A percentile compares a stretch with the other conserved stretches of the same genome.
Evolutionary conservation across 2,329 filamentous ascomycete species (phyloP).

Genomic region (Penicillium sp.): DNA sequence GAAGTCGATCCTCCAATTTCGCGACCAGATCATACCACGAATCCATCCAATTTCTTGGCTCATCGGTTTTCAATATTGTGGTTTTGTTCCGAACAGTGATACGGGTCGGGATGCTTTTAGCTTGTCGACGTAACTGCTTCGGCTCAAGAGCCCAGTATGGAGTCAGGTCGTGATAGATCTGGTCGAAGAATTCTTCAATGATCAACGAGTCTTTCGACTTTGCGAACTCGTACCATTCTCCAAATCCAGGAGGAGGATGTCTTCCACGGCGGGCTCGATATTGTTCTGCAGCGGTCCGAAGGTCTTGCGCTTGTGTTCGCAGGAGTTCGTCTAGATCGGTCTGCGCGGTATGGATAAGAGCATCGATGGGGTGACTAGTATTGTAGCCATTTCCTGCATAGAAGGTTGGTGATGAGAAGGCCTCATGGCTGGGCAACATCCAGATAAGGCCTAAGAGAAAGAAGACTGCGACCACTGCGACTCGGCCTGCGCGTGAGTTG

Average conservation of each 20-base stretch:
- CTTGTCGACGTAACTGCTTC: conserved; percentile 42
- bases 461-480: background rate
- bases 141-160: conserved; percentile 51
- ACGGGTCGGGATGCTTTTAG: conserved; percentile 36
- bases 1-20: conserved; percentile 39
- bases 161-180: conserved; percentile 50
- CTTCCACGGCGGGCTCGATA: conserved; percentile 48
- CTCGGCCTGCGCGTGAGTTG: conserved; percentile 3
- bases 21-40: conserved; percentile 43
- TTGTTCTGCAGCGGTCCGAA: conserved; percentile 40
- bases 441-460: background rate
- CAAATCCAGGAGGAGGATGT: conserved; percentile 52
- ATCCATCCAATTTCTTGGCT: conserved; percentile 38
- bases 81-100: conserved; percentile 45
- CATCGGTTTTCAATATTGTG: conserved; percentile 29
- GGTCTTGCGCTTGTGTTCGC: conserved; percentile 33
- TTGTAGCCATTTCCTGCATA: background rate
- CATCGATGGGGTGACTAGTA: conserved; percentile 17
- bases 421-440: background rate
- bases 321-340: conserved; percentile 13
- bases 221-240: conserved; percentile 49
- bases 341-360: conserved; percentile 17
- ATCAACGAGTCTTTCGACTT: conserved; percentile 42
- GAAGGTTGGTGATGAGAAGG: background rate
- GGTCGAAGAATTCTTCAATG: conserved; percentile 53